Conservation (phyloP, 257 asterid genomes). For the Datura wrightii region DNA sequence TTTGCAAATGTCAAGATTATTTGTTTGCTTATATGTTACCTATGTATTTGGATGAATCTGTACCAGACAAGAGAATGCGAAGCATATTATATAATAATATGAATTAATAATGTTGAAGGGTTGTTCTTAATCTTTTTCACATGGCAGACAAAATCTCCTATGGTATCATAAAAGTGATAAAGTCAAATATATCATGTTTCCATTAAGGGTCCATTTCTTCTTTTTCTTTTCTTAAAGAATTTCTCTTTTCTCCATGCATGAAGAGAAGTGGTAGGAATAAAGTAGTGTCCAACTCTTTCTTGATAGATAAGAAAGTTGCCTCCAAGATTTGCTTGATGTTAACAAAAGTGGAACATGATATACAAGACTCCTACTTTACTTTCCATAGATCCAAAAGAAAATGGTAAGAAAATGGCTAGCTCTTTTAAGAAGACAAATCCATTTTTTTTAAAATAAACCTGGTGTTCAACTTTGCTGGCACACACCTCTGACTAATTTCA, state of each 20-base stretch:
- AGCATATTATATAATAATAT: not conserved
- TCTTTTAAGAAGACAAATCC: not conserved
- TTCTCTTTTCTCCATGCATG: conserved; percentile 16
- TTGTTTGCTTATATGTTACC: not conserved
- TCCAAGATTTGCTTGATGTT: not conserved
- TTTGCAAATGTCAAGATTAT: not conserved
- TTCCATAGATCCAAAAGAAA: not conserved
- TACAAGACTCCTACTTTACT: not conserved
- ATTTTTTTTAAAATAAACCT: not conserved
- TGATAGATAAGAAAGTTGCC: conserved; percentile 18
- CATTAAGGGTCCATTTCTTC: not conserved
- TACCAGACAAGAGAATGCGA: conserved; percentile 15
- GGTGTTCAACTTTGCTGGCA: not conserved
- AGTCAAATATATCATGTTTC: not conserved
- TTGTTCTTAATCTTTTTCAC: conserved; percentile 5
- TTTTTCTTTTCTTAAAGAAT: not conserved
- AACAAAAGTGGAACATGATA: conserved; percentile 23
- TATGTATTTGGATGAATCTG: not conserved
- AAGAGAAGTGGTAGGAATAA: not conserved
- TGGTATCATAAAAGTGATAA: not conserved
- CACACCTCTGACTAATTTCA: not conserved
- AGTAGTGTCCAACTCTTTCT: not conserved
- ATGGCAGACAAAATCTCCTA: conserved; percentile 24
- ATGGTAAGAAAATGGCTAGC: not conserved
- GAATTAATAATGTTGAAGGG: not conserved